Conservation (phyloP, 2,329 filamentous ascomycete species). For the Epichloe sylvatica region DNA sequence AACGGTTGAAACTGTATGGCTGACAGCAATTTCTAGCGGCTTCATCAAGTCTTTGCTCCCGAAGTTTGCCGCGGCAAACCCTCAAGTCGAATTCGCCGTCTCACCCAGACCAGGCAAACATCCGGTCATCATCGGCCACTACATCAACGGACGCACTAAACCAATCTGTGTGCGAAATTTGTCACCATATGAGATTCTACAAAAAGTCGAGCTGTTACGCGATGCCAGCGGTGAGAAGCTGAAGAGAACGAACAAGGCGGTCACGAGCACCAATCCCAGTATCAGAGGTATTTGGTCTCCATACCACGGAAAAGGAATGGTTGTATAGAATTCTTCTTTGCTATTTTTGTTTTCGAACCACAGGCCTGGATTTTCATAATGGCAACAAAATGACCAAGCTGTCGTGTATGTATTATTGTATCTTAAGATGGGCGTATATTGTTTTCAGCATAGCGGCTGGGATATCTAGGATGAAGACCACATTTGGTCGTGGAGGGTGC, state of each 20-base stretch:
- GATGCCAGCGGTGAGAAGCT: conserved; percentile 66
- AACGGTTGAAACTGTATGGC: neutral
- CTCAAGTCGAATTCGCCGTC: conserved; percentile 80
- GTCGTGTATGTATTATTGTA: conserved; percentile 16
- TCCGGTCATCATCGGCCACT: conserved; percentile 76
- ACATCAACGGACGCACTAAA: conserved; percentile 81
- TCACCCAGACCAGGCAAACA: conserved; percentile 83
- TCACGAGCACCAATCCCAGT: conserved; percentile 49
- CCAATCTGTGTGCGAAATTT: conserved; percentile 82
- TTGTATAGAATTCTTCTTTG: conserved; percentile 27
- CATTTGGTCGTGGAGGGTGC: neutral
- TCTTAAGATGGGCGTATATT: conserved; percentile 10
- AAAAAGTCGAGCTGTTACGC: conserved; percentile 62
- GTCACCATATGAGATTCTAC: conserved; percentile 62
- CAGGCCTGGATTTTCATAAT: conserved; percentile 2
- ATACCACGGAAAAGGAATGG: conserved; percentile 47
- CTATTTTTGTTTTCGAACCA: neutral
- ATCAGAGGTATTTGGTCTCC: conserved; percentile 60
- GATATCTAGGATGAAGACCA: conserved; percentile 8
- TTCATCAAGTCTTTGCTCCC: conserved; percentile 70
- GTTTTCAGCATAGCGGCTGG: conserved; percentile 15
- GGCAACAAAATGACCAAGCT: neutral
- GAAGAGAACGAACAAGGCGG: conserved; percentile 47
- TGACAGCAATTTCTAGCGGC: conserved; percentile 34
- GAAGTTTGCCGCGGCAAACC: conserved; percentile 66